Evolutionary conservation across 495 filamentous ascomycete species (phyloP).

Genomic region (Arthonia radiata): DNA sequence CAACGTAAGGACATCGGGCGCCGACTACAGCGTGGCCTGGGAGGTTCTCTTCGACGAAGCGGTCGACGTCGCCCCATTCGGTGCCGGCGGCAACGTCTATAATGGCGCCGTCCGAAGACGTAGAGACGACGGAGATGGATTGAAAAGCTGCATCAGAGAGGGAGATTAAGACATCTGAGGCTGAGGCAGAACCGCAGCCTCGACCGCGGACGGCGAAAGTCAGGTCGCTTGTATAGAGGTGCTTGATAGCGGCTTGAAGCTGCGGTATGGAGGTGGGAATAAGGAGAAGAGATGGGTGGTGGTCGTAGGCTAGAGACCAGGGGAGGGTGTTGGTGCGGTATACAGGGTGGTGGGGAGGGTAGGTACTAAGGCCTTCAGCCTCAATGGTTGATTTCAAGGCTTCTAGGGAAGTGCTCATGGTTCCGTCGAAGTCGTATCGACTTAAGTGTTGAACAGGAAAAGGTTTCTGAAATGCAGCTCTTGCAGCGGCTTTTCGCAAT

Average conservation of each 20-base stretch:
- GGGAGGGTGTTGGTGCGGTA: conserved; percentile 4
- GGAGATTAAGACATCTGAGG: conserved; percentile 10
- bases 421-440: too few relatives aligned
- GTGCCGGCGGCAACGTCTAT: conserved; percentile 10
- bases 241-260: conserved; percentile 7
- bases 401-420: too few relatives aligned
- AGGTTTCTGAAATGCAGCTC: too few relatives aligned
- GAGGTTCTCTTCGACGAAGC: conserved; percentile 8
- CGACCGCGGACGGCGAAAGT: conserved; percentile 11
- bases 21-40: too few relatives aligned
- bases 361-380: too few relatives aligned
- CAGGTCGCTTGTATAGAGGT: conserved; percentile 8
- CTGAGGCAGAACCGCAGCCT: conserved; percentile 10
- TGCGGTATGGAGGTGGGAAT: conserved; percentile 7
- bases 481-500: too few relatives aligned
- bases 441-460: too few relatives aligned
- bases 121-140: too few relatives aligned
- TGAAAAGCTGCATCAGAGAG: conserved; percentile 9
- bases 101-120: conserved; percentile 5
- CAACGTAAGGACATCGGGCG: conserved; percentile 10
- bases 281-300: conserved; percentile 8
- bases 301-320: conserved; percentile 8
- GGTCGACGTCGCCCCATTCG: conserved; percentile 9
- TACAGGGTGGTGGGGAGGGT: conserved; percentile 1
- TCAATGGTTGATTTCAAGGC: too few relatives aligned